phyloP scores from a whole-genome alignment of 2,329 filamentous ascomycete genomes.

The Colletotrichum noveboracense region DNA sequence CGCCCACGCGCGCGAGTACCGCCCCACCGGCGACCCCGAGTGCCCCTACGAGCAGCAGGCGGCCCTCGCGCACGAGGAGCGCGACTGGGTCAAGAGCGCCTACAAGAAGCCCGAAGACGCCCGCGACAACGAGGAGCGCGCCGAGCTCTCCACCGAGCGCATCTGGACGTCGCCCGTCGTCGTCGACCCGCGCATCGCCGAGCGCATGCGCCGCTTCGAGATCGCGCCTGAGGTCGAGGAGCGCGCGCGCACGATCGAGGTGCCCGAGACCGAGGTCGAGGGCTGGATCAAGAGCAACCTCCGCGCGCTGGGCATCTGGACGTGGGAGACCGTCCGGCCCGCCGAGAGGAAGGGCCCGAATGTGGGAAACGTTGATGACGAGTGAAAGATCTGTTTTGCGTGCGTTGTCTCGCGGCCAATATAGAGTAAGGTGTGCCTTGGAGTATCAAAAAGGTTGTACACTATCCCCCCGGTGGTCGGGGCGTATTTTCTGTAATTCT shows the following conservation, averaged over 20 bases:
- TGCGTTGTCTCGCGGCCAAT: background rate
- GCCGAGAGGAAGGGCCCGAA: slow-evolving; percentile 45
- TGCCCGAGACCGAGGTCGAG: slow-evolving; percentile 72
- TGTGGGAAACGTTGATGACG: slow-evolving; percentile 43
- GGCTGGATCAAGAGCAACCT: slow-evolving; percentile 70
- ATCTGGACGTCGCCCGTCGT: slow-evolving; percentile 80
- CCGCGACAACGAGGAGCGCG: slow-evolving; percentile 39
- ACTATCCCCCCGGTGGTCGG: background rate
- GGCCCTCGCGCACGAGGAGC: slow-evolving; percentile 73
- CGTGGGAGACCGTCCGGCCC: slow-evolving; percentile 40
- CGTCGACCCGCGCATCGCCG: slow-evolving; percentile 76
- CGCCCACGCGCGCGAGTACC: slow-evolving; percentile 58
- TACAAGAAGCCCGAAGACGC: slow-evolving; percentile 60
- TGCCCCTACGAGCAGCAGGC: slow-evolving; percentile 64
- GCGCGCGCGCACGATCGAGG: slow-evolving; percentile 64
- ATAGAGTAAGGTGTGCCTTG: background rate
- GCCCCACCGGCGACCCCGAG: slow-evolving; percentile 30
- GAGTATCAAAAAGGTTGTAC: background rate
- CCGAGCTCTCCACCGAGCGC: slow-evolving; percentile 60
- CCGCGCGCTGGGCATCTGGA: slow-evolving; percentile 59
- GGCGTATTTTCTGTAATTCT: slow-evolving; percentile 12
- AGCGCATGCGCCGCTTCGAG: slow-evolving; percentile 82
- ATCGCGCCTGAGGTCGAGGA: slow-evolving; percentile 73
- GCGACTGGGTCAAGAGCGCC: slow-evolving; percentile 83
- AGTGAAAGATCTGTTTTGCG: background rate